A percentile compares a stretch with the other conserved stretches of the same genome.
Conservation (phyloP, 176 grass and related monocot genomes). For the Zoysia japonica region DNA sequence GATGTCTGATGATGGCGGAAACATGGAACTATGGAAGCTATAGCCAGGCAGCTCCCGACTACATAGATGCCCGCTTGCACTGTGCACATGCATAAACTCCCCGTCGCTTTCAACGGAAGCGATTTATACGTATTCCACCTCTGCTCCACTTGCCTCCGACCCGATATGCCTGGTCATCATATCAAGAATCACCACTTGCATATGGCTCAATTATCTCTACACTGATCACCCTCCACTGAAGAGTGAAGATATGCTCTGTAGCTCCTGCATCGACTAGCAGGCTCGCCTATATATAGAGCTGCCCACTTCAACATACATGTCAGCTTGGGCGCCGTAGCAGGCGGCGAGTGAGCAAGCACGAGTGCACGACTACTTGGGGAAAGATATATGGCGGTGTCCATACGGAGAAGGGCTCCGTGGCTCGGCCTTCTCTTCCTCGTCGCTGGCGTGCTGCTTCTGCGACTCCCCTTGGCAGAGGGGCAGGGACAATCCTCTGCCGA, state of each 20-base stretch:
- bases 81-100: not conserved
- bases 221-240: not conserved
- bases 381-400: not conserved
- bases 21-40: not conserved
- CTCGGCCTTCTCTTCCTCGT: slow-evolving; percentile 19
- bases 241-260: not conserved
- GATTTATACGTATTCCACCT: slow-evolving; percentile 20
- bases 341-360: not conserved
- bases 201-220: not conserved
- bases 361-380: not conserved
- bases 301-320: not conserved
- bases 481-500: not conserved
- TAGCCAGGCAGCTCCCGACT: not conserved
- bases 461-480: not conserved
- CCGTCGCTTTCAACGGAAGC: slow-evolving; percentile 13
- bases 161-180: not conserved
- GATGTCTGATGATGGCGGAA: not conserved
- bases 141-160: not conserved
- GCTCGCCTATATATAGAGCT: not conserved
- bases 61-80: not conserved
- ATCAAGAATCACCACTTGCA: not conserved
- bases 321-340: not conserved
- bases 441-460: not conserved
- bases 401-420: not conserved
- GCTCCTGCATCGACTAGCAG: not conserved